Conservation (phyloP, 768 basidiomycete genomes). For the Lenzites betulinus region DNA sequence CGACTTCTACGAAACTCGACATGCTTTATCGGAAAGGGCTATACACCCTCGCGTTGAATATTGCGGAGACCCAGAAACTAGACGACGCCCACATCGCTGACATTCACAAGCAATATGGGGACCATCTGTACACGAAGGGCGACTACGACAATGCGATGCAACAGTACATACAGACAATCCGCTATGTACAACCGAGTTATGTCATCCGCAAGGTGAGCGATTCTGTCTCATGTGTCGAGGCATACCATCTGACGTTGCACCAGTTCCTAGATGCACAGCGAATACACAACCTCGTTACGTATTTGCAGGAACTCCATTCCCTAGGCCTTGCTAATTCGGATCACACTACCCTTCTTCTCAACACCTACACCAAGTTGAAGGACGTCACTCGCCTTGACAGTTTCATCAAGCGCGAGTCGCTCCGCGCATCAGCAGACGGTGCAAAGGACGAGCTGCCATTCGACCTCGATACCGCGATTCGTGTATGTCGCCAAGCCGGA, state of each 20-base stretch:
- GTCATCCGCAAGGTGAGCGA: slow-evolving; percentile 87
- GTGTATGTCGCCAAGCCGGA: slow-evolving; percentile 94
- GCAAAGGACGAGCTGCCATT: slow-evolving; percentile 80
- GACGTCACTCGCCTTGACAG: slow-evolving; percentile 85
- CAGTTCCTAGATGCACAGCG: slow-evolving; percentile 97
- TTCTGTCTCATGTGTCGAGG: not conserved
- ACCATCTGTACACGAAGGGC: slow-evolving; percentile 86
- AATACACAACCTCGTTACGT: slow-evolving; percentile 93
- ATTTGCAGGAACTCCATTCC: slow-evolving; percentile 93
- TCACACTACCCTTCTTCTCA: slow-evolving; percentile 94
- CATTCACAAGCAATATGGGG: slow-evolving; percentile 88
- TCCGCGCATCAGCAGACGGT: slow-evolving; percentile 41
- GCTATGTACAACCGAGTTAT: slow-evolving; percentile 88
- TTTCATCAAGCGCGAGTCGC: slow-evolving; percentile 89
- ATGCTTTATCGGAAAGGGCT: slow-evolving; percentile 79
- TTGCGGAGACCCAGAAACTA: slow-evolving; percentile 79
- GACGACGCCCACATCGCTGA: slow-evolving; percentile 79
- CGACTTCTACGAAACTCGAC: slow-evolving; percentile 83
- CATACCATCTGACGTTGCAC: slow-evolving; percentile 7
- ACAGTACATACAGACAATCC: slow-evolving; percentile 90
- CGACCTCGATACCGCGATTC: slow-evolving; percentile 95
- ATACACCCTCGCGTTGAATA: slow-evolving; percentile 78
- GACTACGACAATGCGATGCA: slow-evolving; percentile 94
- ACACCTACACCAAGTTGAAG: slow-evolving; percentile 96
- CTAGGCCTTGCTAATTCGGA: slow-evolving; percentile 91